These are phyloP conservation scores for Aegilops bicornis DNA, from an alignment of 176 grass and related monocot species.

Conservation along the genomic window DNA sequence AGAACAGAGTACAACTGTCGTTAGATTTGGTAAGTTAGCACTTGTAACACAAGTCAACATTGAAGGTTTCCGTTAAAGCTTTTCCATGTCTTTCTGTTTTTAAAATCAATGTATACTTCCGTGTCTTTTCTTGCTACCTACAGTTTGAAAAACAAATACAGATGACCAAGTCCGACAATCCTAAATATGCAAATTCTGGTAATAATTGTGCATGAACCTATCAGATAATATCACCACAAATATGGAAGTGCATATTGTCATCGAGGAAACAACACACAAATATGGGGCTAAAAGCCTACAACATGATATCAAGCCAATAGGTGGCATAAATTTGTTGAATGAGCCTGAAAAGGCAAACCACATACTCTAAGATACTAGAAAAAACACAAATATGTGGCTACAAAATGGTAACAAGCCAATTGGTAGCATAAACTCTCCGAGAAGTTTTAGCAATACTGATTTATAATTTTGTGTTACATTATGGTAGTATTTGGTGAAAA, in stretches of 20 bases:
- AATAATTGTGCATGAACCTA: not conserved
- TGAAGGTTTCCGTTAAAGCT: not conserved
- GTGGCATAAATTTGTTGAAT: constrained; percentile 23
- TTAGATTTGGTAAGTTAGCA: not conserved
- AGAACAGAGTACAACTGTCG: not conserved
- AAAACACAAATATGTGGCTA: not conserved
- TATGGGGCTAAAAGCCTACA: constrained; percentile 7
- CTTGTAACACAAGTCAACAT: not conserved
- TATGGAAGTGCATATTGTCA: not conserved
- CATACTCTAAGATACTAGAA: not conserved
- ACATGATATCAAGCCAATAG: constrained; percentile 1
- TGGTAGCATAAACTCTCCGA: not conserved
- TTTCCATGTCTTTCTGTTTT: not conserved
- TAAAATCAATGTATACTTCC: constrained; percentile 2
- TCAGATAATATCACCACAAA: constrained; percentile 11
- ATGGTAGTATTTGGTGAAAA: not conserved
- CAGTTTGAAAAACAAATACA: not conserved
- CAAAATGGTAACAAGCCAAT: not conserved
- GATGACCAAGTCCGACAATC: constrained; percentile 1
- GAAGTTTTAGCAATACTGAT: not conserved
- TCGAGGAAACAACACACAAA: not conserved
- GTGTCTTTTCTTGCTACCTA: not conserved
- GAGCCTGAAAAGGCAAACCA: not conserved
- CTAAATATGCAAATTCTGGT: not conserved
- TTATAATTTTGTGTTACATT: not conserved